Percentiles rank a stretch among this genome's conserved stretches.
phyloP scores from a whole-genome alignment of 179 eudicot species.

The Nepenthes alata region DNA sequence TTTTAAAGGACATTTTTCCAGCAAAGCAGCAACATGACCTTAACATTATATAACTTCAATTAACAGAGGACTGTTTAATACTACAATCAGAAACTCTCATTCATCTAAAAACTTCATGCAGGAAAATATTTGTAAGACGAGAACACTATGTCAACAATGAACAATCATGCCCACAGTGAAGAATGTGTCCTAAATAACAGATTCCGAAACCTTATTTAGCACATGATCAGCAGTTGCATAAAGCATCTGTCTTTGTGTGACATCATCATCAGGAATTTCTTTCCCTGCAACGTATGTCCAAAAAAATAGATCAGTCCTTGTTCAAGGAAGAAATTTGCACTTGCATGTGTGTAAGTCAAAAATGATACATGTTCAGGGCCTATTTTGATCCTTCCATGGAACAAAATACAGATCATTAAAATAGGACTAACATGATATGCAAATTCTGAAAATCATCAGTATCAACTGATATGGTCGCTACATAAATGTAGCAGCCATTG shows the following conservation, averaged over 20 bases:
- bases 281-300: conserved; percentile 38
- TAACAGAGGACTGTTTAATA: too few relatives aligned
- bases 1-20: too few relatives aligned
- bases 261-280: conserved; percentile 59
- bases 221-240: conserved; percentile 55
- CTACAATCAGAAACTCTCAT: too few relatives aligned
- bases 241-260: conserved; percentile 44
- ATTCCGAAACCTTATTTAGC: conserved; percentile 49
- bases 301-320: not conserved
- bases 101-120: not conserved
- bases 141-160: not conserved
- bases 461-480: too few relatives aligned
- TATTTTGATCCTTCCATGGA: too few relatives aligned
- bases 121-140: not conserved
- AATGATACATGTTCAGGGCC: too few relatives aligned
- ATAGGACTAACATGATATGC: too few relatives aligned
- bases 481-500: too few relatives aligned
- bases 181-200: not conserved
- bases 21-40: too few relatives aligned
- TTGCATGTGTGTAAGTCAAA: not conserved
- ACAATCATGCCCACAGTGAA: not conserved
- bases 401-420: too few relatives aligned
- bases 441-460: too few relatives aligned
- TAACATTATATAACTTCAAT: too few relatives aligned
- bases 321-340: not conserved